A percentile compares a stretch with the other conserved stretches of the same genome.
Conservation (phyloP, 164 flowering plant species). For the Platanus orientalis region DNA sequence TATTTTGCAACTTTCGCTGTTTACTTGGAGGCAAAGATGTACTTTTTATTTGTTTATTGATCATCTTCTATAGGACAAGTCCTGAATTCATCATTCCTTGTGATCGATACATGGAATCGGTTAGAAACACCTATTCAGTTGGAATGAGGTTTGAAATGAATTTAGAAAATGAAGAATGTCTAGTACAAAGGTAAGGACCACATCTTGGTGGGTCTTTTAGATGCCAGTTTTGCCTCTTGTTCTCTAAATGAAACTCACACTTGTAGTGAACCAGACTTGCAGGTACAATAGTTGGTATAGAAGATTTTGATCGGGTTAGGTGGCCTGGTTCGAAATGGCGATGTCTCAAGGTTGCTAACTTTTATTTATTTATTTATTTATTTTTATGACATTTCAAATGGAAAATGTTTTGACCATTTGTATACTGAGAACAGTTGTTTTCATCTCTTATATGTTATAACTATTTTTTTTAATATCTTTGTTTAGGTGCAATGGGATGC, state of each 20-base stretch:
- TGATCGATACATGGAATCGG: constrained; percentile 31
- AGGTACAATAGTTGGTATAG: constrained; percentile 42
- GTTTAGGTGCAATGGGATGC: constrained; percentile 61
- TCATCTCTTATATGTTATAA: not conserved
- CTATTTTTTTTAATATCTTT: not conserved
- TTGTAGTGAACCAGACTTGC: constrained; percentile 25
- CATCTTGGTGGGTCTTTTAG: not conserved
- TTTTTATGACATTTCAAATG: not conserved
- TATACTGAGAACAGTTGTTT: not conserved
- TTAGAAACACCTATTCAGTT: constrained; percentile 20
- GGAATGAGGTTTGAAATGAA: constrained; percentile 48
- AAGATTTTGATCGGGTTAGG: constrained; percentile 37
- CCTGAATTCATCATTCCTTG: constrained; percentile 46
- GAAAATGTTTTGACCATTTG: not conserved
- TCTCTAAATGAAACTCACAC: not conserved
- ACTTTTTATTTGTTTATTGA: not conserved
- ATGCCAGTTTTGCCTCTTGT: not conserved
- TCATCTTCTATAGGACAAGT: constrained; percentile 38
- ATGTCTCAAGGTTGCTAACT: constrained; percentile 37
- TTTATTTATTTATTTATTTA: too few species aligned
- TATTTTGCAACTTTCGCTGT: not conserved
- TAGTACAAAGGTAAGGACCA: constrained; percentile 34
- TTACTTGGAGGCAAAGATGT: not conserved
- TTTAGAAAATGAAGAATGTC: constrained; percentile 41
- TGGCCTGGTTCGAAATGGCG: constrained; percentile 68